Evolutionary conservation across 176 grass and related monocot genomes (phyloP).

Genomic region (Juncus effusus): DNA sequence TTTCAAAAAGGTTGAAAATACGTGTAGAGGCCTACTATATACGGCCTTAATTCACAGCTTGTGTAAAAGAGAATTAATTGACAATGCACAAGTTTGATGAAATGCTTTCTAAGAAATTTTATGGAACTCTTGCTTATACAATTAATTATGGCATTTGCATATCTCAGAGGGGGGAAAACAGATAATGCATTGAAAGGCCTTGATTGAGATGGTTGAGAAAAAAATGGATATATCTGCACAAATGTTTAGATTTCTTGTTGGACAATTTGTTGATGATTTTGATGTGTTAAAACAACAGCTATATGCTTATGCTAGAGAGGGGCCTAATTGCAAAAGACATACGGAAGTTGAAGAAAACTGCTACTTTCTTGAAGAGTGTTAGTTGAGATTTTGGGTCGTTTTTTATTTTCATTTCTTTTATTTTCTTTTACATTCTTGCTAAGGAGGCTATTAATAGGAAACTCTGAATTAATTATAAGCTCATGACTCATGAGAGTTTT

Average conservation of each 20-base stretch:
- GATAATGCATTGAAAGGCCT: constrained; percentile 26
- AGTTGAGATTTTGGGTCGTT: no score
- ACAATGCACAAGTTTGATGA: constrained; percentile 52
- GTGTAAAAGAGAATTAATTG: constrained; percentile 43
- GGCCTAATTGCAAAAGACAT: constrained; percentile 52
- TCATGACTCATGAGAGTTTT: no score
- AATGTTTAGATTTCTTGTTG: constrained; percentile 55
- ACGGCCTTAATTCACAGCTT: no score
- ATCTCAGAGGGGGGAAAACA: constrained; percentile 47
- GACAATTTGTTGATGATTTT: constrained; percentile 49
- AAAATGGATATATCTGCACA: constrained; percentile 40
- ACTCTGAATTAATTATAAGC: no score
- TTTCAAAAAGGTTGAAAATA: constrained; percentile 46
- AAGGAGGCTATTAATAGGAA: no score
- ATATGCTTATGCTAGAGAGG: constrained; percentile 60
- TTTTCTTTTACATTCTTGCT: no score
- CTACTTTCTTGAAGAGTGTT: no score
- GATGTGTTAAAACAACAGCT: constrained; percentile 40
- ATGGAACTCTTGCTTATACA: constrained; percentile 54
- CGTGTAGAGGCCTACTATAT: constrained; percentile 28
- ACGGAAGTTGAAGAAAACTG: constrained; percentile 36
- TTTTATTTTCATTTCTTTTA: no score
- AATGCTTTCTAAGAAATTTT: constrained; percentile 59
- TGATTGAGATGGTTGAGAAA: constrained; percentile 58
- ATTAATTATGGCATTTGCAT: constrained; percentile 48